Evolutionary conservation across 31 red algal species (phyloP).

Genomic region (Endocladia muricata): DNA sequence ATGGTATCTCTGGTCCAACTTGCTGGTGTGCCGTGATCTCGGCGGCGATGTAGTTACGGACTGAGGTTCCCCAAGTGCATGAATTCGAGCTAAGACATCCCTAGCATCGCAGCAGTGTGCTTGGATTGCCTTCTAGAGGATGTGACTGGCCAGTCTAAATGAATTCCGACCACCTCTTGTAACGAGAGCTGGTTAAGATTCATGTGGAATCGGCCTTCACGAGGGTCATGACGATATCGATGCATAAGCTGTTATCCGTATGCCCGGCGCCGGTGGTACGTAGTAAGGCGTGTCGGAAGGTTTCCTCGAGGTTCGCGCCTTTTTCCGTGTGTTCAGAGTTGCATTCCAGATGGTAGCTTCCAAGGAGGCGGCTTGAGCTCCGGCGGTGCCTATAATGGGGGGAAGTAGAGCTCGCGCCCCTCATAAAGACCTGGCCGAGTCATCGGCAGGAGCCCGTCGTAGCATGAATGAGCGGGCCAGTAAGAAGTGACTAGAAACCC

Average conservation of each 20-base stretch:
- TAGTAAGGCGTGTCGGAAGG: background rate
- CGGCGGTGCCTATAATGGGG: background rate
- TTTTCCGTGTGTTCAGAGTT: background rate
- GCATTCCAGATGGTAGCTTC: background rate
- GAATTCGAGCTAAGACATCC: background rate
- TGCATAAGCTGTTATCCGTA: background rate
- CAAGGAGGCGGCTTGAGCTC: too few relatives aligned
- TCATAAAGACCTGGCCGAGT: background rate
- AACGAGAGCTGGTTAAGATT: background rate
- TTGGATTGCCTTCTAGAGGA: background rate
- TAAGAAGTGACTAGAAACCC: background rate
- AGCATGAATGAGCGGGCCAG: background rate
- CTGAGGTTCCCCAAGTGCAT: too few relatives aligned
- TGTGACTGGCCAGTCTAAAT: background rate
- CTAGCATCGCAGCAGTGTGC: background rate
- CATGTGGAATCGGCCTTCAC: background rate
- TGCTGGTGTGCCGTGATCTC: background rate
- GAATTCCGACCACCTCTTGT: background rate
- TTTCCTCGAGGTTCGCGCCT: background rate
- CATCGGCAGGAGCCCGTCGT: background rate
- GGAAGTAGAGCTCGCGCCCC: background rate
- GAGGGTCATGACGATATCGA: background rate
- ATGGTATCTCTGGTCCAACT: background rate
- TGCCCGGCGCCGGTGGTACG: background rate
- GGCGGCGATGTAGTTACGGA: too few relatives aligned